Evolutionary conservation across 768 basidiomycete genomes (phyloP), one percentile per base, ranked within the genome.

Genomic region (Termitomyces sp.): DNA sequence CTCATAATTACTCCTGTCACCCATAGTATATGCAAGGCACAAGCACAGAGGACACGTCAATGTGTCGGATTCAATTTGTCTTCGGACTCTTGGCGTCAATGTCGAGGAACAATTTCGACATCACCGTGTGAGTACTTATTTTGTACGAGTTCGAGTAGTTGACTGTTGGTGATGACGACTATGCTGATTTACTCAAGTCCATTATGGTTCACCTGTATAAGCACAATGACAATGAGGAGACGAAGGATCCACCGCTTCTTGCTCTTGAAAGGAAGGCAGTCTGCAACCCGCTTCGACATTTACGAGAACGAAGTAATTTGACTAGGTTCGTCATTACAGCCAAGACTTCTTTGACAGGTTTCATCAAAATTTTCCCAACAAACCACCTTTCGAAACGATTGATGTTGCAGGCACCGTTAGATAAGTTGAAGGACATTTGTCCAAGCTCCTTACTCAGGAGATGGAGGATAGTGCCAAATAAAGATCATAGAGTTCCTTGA

Each of bases 331-430:
- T 71, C 5, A 17, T n/a, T 12, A 42, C 36, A 40, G 29, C 34
- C 15, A 7, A 10, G 20, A 46, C 32, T 14, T 42, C 1, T 25
- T 40, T 50, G 32, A 1, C 63, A 85, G 84, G 31, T 65, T 82
- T 5, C 84, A 86, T 65, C 84, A 83, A 0, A 67, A 65, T 12
- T 78, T 79, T 0, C 86, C 86, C 1, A 79, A 86, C 66, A 76
- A 81, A 59, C 85, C 86, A 3, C 86, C 86, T 0, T 82, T 80
- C 60, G 86, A 88, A 72, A 89, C 85, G 0, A 61, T 87, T 14
- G 80, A 74, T 88, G 59, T 69, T 87, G 59, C 71, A 77, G 0
- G 78, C 81, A 0, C 86, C 86, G 0, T 73, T 87, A 29, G 87
- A 88, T 66, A 83, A 83, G 65, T 67, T 88, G 61, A 80, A 79